Evolutionary conservation across 2,329 filamentous ascomycete genomes (phyloP).

Genomic region (Piedraia hortae): DNA sequence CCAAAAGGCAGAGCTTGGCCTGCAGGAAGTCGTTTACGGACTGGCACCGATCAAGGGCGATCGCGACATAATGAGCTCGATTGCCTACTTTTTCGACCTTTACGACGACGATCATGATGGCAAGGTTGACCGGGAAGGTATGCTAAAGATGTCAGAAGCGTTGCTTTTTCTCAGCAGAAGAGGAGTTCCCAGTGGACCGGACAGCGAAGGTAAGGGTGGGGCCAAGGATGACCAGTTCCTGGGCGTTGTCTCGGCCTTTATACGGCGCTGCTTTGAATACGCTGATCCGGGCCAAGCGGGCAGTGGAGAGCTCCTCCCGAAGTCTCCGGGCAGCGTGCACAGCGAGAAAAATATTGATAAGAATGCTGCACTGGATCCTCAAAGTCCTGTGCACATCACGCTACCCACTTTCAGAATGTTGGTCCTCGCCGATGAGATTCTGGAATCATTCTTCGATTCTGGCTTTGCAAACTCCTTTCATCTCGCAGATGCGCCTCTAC

Average conservation of each 20-base stretch:
- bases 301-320: conserved; percentile 40
- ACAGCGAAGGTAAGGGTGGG: conserved; percentile 10
- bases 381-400: conserved; percentile 82
- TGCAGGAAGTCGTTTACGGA: conserved; percentile 80
- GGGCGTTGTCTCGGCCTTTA: conserved; percentile 83
- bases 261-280: conserved; percentile 89
- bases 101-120: conserved; percentile 86
- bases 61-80: conserved; percentile 88
- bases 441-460: conserved; percentile 93
- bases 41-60: conserved; percentile 78
- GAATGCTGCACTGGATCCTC: conserved; percentile 74
- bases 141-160: conserved; percentile 79
- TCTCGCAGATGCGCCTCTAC: conserved; percentile 36
- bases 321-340: conserved; percentile 27
- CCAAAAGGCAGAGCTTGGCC: conserved; percentile 37
- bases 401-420: conserved; percentile 97
- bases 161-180: conserved; percentile 74
- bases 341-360: conserved; percentile 29
- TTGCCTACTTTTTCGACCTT: conserved; percentile 91
- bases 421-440: conserved; percentile 75
- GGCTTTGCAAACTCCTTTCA: conserved; percentile 86
- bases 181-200: conserved; percentile 28
- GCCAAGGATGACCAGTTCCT: conserved; percentile 68
- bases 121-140: conserved; percentile 80
- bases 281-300: conserved; percentile 55